These are phyloP conservation scores for Cadophora malorum DNA, from an alignment of 2,329 filamentous ascomycete species.

Conservation along the genomic window DNA sequence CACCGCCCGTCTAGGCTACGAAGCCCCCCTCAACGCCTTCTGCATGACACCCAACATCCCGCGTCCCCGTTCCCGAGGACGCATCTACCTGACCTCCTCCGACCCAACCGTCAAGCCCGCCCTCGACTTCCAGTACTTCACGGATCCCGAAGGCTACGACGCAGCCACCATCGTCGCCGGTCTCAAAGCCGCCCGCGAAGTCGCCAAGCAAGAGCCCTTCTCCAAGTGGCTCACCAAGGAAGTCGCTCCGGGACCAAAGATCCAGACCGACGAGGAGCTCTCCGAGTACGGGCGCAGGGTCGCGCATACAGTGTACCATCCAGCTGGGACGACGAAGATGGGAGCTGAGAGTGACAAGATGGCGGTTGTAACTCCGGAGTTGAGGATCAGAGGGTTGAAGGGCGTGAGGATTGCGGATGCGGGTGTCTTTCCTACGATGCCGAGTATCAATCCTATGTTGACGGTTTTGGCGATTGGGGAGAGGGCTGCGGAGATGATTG, in stretches of 20 bases:
- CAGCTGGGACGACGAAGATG: constrained; percentile 90
- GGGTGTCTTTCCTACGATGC: constrained; percentile 87
- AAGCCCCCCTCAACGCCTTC: constrained; percentile 55
- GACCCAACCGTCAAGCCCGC: constrained; percentile 52
- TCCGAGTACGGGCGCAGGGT: constrained; percentile 80
- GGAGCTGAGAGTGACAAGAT: constrained; percentile 72
- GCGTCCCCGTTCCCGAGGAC: constrained; percentile 66
- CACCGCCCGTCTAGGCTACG: constrained; percentile 78
- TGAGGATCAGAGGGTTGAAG: constrained; percentile 76
- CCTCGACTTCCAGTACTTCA: constrained; percentile 63
- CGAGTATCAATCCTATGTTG: constrained; percentile 88
- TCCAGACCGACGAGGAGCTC: constrained; percentile 78
- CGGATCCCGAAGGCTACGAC: constrained; percentile 62
- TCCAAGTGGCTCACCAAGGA: constrained; percentile 49
- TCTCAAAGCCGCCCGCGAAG: constrained; percentile 45
- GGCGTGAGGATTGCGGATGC: constrained; percentile 83
- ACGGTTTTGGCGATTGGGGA: constrained; percentile 86
- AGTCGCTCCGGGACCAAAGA: constrained; percentile 48
- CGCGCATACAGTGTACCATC: constrained; percentile 92
- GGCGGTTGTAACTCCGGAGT: constrained; percentile 79
- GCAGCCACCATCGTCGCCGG: constrained; percentile 52
- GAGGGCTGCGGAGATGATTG: constrained; percentile 83
- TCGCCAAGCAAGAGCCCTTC: constrained; percentile 49
- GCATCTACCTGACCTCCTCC: constrained; percentile 59
- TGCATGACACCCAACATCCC: constrained; percentile 63